phyloP scores from a whole-genome alignment of 306 rosid genomes.

The Cucumis cinereus region DNA sequence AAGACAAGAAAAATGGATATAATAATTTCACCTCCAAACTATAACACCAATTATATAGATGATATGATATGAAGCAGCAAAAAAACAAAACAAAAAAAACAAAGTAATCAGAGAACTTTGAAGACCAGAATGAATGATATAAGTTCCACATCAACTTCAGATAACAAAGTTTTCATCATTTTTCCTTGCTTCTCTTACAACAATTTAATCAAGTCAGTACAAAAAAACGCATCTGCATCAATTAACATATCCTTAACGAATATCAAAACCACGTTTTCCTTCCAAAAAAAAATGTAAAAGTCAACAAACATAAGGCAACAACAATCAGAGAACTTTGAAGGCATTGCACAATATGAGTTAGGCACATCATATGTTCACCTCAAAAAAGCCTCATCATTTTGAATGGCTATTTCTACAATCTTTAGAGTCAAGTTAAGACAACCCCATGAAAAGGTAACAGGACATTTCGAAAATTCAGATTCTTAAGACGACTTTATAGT shows the following conservation, averaged over 20 bases:
- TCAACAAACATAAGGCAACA: neutral
- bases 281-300: neutral
- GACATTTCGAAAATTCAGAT: neutral
- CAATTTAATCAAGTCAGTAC: neutral
- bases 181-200: slow-evolving; percentile 10
- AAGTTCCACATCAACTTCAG: slow-evolving; percentile 28
- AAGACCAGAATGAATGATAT: slow-evolving; percentile 19
- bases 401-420: neutral
- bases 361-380: slow-evolving; percentile 11
- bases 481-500: neutral
- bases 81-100: neutral
- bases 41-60: neutral
- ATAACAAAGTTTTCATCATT: slow-evolving; percentile 5
- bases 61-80: neutral
- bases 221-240: neutral
- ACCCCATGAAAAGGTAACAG: neutral
- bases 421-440: neutral
- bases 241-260: neutral
- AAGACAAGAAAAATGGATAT: neutral
- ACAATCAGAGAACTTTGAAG: slow-evolving; percentile 28
- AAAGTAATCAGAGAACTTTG: slow-evolving; percentile 49
- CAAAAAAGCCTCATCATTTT: slow-evolving; percentile 17
- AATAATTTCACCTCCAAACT: neutral
- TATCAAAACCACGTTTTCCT: neutral
- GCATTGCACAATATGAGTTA: neutral